phyloP scores from a whole-genome alignment of 1,284 basidiomycete species.

The Cystobasidium sp. region DNA sequence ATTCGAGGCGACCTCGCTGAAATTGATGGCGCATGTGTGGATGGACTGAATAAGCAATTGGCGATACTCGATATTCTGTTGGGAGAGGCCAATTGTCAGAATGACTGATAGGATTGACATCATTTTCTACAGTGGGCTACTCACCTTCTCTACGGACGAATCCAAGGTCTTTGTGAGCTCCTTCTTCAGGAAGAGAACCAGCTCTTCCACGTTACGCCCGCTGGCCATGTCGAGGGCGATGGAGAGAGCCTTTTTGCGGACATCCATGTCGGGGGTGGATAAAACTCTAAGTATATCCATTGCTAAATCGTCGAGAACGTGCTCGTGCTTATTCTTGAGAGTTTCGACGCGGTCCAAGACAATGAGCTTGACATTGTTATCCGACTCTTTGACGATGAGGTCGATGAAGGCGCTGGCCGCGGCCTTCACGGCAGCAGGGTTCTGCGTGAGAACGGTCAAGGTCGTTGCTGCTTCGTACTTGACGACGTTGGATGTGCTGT shows the following conservation, averaged over 20 bases:
- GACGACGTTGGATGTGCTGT: conserved; percentile 87
- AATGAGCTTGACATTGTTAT: conserved; percentile 99
- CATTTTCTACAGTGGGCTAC: conserved; percentile 9
- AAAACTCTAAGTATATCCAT: conserved; percentile 96
- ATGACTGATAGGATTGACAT: conserved; percentile 33
- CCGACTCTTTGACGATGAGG: conserved; percentile 90
- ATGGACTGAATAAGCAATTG: conserved; percentile 97
- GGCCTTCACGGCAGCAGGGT: conserved; percentile 94
- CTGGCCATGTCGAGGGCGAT: conserved; percentile 94
- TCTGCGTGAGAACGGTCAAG: conserved; percentile 91
- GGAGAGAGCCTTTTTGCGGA: conserved; percentile 86
- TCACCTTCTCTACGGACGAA: conserved; percentile 75
- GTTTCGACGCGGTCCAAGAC: conserved; percentile 90
- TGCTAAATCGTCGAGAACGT: conserved; percentile 86
- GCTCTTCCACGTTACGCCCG: conserved; percentile 95
- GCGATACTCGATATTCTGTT: conserved; percentile 86
- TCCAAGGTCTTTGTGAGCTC: conserved; percentile 92
- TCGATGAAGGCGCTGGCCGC: conserved; percentile 87
- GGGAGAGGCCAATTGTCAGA: conserved; percentile 9
- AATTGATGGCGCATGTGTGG: conserved; percentile 93
- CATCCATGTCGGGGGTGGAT: conserved; percentile 86
- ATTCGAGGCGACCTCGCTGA: conserved; percentile 97
- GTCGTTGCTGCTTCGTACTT: conserved; percentile 98
- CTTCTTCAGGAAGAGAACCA: conserved; percentile 95
- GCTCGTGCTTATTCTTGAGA: conserved; percentile 84